phyloP scores from a whole-genome alignment of 2,329 filamentous ascomycete species.

The Pseudogymnoascus sp. region DNA sequence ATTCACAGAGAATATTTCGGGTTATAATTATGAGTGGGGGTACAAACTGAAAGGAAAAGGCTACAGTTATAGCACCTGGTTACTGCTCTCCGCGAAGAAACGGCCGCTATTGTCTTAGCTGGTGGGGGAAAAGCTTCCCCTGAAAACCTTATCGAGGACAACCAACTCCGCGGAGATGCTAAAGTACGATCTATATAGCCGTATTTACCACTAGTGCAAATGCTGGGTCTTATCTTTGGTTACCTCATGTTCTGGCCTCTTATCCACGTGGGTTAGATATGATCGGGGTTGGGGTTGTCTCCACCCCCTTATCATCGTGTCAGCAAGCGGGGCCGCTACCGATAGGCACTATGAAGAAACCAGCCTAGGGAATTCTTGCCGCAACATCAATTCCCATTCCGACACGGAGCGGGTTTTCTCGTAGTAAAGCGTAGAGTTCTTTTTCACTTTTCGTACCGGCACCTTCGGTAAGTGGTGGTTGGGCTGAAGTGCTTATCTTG shows the following conservation, averaged over 20 bases:
- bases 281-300: neutral
- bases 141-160: neutral
- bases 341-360: slow-evolving; percentile 1
- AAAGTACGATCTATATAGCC: neutral
- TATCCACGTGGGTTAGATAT: slow-evolving; percentile 3
- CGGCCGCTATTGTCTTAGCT: slow-evolving; percentile 1
- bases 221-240: neutral
- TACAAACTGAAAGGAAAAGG: neutral
- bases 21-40: neutral
- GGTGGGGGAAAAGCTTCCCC: neutral
- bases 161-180: slow-evolving; percentile 4
- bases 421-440: neutral
- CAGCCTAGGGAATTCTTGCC: neutral
- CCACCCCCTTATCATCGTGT: slow-evolving; percentile 5
- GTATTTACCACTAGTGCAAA: neutral
- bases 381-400: neutral
- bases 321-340: neutral
- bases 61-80: neutral
- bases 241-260: neutral
- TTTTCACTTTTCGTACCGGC: neutral
- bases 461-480: neutral
- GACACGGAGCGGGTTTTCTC: neutral
- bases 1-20: neutral
- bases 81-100: neutral
- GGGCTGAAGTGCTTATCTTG: neutral